A percentile compares a stretch with the other conserved stretches of the same genome.
Evolutionary conservation across 331 rosid genomes (phyloP).

Genomic region (Acacia pycnantha): DNA sequence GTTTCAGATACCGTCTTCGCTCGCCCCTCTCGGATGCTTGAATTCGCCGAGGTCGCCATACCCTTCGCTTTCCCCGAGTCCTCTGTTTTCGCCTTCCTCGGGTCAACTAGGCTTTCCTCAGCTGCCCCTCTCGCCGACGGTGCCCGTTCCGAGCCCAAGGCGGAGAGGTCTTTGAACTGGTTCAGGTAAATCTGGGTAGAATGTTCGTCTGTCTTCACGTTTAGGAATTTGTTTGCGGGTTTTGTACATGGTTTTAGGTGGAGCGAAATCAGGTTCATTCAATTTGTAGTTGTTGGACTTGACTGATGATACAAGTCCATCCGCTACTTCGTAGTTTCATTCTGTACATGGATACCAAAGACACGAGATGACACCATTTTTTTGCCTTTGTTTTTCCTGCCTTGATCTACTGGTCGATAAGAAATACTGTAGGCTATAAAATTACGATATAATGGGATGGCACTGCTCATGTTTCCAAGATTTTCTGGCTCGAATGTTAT

Average conservation of each 20-base stretch:
- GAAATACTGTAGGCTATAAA: slow-evolving; percentile 23
- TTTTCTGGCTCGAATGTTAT: neutral
- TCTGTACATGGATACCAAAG: slow-evolving; percentile 44
- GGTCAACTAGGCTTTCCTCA: slow-evolving; percentile 60
- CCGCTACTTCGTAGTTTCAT: slow-evolving; percentile 23
- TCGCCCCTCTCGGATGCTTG: slow-evolving; percentile 60
- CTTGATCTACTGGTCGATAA: slow-evolving; percentile 16
- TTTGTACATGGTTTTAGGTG: slow-evolving; percentile 38
- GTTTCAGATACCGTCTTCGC: slow-evolving; percentile 44
- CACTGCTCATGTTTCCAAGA: slow-evolving; percentile 23
- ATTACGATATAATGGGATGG: slow-evolving; percentile 20
- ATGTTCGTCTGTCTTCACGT: slow-evolving; percentile 21
- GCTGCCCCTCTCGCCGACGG: slow-evolving; percentile 73
- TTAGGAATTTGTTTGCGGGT: slow-evolving; percentile 12
- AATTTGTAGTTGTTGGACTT: slow-evolving; percentile 29
- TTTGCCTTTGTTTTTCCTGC: slow-evolving; percentile 32
- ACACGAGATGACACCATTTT: slow-evolving; percentile 24
- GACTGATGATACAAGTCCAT: slow-evolving; percentile 13
- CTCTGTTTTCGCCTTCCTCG: slow-evolving; percentile 44
- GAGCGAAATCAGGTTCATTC: slow-evolving; percentile 30
- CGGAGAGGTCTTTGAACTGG: slow-evolving; percentile 53
- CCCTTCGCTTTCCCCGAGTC: slow-evolving; percentile 43
- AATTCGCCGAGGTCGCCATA: slow-evolving; percentile 59
- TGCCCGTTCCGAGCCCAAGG: slow-evolving; percentile 64
- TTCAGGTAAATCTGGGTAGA: slow-evolving; percentile 35